phyloP scores from a whole-genome alignment of 2,329 filamentous ascomycete genomes.

The Trichoderma polysporum region DNA sequence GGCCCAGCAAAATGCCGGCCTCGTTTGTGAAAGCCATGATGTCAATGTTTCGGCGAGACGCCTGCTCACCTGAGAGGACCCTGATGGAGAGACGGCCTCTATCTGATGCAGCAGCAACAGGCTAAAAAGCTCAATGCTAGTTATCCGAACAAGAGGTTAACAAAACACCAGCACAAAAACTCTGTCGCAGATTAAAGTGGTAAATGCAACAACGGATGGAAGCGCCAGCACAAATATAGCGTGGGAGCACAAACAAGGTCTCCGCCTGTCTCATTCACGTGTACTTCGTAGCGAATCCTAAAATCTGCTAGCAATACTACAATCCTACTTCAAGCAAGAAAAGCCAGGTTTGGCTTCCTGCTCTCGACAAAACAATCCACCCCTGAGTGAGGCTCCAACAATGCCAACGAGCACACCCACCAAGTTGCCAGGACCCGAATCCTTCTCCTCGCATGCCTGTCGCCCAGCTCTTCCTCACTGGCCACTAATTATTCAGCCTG shows the following conservation, averaged over 20 bases:
- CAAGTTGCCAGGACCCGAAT: not conserved
- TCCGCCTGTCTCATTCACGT: not conserved
- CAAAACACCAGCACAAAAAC: not conserved
- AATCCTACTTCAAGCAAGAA: not conserved
- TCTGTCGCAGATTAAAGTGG: not conserved
- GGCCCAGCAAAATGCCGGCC: constrained; percentile 26
- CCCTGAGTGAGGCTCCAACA: not conserved
- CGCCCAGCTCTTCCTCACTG: not conserved
- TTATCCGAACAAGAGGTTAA: not conserved
- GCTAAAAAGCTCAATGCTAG: not conserved
- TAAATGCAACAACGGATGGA: constrained; percentile 2
- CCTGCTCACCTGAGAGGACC: not conserved
- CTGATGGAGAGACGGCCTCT: constrained; percentile 4
- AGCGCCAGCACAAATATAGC: constrained; percentile 1
- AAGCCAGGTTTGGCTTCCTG: not conserved
- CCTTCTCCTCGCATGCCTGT: constrained; percentile 12
- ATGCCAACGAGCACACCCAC: not conserved
- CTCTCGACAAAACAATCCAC: not conserved
- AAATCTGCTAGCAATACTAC: not conserved
- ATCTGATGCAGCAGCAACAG: not conserved
- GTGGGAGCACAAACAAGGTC: not conserved
- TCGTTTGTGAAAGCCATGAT: constrained; percentile 24
- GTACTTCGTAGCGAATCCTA: not conserved
- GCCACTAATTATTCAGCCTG: not conserved
- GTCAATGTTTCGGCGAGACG: constrained; percentile 3